These are phyloP conservation scores for Metschnikowia cerradonensis DNA, from an alignment of 805 yeast genomes.

Conservation along the genomic window DNA sequence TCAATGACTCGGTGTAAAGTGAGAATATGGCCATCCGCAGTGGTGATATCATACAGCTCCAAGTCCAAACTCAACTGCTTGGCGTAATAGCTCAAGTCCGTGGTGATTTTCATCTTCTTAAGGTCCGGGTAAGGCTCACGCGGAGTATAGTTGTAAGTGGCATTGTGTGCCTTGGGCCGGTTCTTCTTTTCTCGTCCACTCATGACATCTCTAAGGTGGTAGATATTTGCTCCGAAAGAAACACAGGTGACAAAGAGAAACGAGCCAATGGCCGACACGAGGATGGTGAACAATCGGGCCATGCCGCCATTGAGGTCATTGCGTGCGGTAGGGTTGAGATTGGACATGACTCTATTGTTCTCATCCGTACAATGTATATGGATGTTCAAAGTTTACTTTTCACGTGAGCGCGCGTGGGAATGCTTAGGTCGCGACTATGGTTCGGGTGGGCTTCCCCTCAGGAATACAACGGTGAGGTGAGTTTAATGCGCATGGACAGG, in stretches of 20 bases:
- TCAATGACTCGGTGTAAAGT: constrained; percentile 59
- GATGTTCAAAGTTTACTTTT: not conserved
- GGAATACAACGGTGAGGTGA: too few species aligned
- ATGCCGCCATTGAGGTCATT: constrained; percentile 21
- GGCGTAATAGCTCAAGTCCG: constrained; percentile 65
- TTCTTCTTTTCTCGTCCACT: constrained; percentile 28
- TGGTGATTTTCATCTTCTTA: constrained; percentile 28
- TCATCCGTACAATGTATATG: not conserved
- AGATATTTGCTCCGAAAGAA: constrained; percentile 25
- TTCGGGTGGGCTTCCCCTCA: not conserved
- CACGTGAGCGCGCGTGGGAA: not conserved
- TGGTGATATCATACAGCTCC: constrained; percentile 55
- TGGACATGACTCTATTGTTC: constrained; percentile 6
- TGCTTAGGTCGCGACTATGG: not conserved
- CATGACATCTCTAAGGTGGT: constrained; percentile 27
- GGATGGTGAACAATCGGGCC: constrained; percentile 18
- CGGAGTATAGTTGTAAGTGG: constrained; percentile 25
- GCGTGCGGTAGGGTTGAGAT: constrained; percentile 7
- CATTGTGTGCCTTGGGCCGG: constrained; percentile 20
- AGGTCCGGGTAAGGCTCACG: constrained; percentile 34
- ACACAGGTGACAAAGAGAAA: constrained; percentile 25
- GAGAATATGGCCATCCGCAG: constrained; percentile 79
- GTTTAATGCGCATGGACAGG: too few species aligned
- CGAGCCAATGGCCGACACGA: constrained; percentile 27
- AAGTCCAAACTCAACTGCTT: constrained; percentile 56